phyloP scores from a whole-genome alignment of 2,329 filamentous ascomycete species.

The Nakataea oryzae region DNA sequence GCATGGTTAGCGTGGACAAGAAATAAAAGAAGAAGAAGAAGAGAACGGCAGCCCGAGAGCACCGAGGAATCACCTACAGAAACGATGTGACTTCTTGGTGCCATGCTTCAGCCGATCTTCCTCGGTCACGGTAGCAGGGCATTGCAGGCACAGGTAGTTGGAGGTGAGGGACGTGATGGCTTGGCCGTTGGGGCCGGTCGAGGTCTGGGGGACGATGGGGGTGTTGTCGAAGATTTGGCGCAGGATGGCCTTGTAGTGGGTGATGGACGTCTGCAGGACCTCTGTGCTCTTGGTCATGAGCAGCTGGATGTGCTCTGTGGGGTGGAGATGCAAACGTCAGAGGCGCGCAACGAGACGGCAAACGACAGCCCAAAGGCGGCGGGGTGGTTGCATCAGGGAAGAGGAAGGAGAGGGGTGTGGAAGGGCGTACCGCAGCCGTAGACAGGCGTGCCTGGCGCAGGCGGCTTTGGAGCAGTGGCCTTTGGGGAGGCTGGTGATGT shows the following conservation, averaged over 20 bases:
- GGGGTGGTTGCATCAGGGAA: not conserved
- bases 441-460: constrained; percentile 46
- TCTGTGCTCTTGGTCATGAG: constrained; percentile 53
- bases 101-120: constrained; percentile 59
- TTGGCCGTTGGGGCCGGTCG: constrained; percentile 43
- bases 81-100: constrained; percentile 58
- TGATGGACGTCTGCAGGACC: constrained; percentile 56
- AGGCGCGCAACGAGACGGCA: not conserved
- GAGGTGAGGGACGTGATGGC: constrained; percentile 52
- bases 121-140: constrained; percentile 56
- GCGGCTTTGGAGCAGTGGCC: constrained; percentile 48
- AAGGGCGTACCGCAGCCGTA: constrained; percentile 58
- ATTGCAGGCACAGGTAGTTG: constrained; percentile 66
- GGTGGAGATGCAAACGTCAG: constrained; percentile 15
- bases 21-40: not conserved
- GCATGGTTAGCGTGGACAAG: constrained; percentile 14
- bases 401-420: constrained; percentile 5
- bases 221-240: constrained; percentile 59
- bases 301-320: constrained; percentile 59
- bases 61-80: constrained; percentile 42
- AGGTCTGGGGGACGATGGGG: constrained; percentile 55
- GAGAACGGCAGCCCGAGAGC: not conserved
- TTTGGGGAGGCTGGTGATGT: constrained; percentile 43
- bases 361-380: not conserved
- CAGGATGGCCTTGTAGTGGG: constrained; percentile 63